Percentiles rank a stretch among this genome's conserved stretches.
Evolutionary conservation across 2,329 filamentous ascomycete genomes (phyloP).

Genomic region (Sporothrix variecibatus): DNA sequence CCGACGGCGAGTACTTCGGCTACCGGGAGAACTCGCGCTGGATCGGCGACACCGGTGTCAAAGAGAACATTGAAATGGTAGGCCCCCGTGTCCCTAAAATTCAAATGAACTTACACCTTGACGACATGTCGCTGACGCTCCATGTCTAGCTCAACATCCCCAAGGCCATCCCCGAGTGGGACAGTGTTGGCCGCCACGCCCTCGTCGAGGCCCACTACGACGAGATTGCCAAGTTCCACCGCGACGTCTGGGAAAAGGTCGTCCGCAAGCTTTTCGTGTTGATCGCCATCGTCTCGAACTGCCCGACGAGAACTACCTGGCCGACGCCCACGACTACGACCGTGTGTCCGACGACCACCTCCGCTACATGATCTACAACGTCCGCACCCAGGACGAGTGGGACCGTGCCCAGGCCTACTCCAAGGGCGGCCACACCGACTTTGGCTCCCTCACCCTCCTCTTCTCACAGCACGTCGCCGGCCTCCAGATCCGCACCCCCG

Average conservation of each 20-base stretch:
- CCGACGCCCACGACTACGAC: slow-evolving; percentile 54
- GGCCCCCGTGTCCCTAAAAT: not conserved
- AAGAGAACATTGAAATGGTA: slow-evolving; percentile 56
- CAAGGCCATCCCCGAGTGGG: slow-evolving; percentile 41
- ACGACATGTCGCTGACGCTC: not conserved
- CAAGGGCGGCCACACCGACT: slow-evolving; percentile 82
- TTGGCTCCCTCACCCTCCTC: slow-evolving; percentile 68
- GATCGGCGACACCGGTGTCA: slow-evolving; percentile 39
- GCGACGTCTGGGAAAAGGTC: slow-evolving; percentile 38
- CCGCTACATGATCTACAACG: slow-evolving; percentile 56
- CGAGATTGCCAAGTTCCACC: slow-evolving; percentile 49
- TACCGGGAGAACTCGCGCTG: slow-evolving; percentile 45
- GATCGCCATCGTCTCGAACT: slow-evolving; percentile 51
- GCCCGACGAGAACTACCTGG: slow-evolving; percentile 50
- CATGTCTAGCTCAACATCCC: slow-evolving; percentile 46
- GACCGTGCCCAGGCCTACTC: slow-evolving; percentile 28
- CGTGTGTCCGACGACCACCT: slow-evolving; percentile 53
- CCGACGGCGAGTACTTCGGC: slow-evolving; percentile 47
- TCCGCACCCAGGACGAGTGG: slow-evolving; percentile 45
- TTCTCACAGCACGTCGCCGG: slow-evolving; percentile 85
- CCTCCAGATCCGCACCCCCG: slow-evolving; percentile 72
- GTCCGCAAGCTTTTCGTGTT: slow-evolving; percentile 29
- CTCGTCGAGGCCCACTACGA: slow-evolving; percentile 45
- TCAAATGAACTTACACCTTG: not conserved
- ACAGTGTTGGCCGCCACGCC: slow-evolving; percentile 32